A percentile compares a stretch with the other conserved stretches of the same genome.
Conservation (phyloP, 331 rosid genomes). For the Telfairia occidentalis region DNA sequence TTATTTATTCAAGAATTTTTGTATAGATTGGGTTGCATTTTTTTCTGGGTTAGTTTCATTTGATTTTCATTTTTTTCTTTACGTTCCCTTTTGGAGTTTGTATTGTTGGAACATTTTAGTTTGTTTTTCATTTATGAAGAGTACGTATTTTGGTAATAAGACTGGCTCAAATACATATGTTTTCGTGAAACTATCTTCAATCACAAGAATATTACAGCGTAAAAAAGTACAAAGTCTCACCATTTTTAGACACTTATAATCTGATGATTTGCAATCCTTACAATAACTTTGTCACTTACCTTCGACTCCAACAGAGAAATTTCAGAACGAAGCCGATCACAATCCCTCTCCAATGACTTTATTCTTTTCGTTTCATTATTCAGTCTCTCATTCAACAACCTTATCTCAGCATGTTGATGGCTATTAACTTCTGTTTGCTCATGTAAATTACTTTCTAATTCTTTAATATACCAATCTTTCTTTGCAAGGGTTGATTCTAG, state of each 20-base stretch:
- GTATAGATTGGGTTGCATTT: neutral
- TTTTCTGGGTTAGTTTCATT: too few relatives aligned
- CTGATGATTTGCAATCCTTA: conserved; percentile 6
- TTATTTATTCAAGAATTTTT: too few relatives aligned
- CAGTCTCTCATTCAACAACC: conserved; percentile 60
- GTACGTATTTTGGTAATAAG: too few relatives aligned
- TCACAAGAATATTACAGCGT: neutral
- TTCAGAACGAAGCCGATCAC: conserved; percentile 71
- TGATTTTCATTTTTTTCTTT: too few relatives aligned
- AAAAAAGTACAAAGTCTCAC: neutral
- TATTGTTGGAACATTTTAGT: too few relatives aligned
- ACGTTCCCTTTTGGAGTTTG: too few relatives aligned
- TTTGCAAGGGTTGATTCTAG: conserved; percentile 55
- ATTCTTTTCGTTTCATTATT: conserved; percentile 58
- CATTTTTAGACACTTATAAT: neutral
- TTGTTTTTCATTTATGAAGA: too few relatives aligned
- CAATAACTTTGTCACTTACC: conserved; percentile 34
- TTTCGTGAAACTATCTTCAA: neutral
- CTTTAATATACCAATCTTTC: conserved; percentile 56
- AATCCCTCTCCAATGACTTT: conserved; percentile 90
- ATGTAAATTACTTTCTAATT: conserved; percentile 40
- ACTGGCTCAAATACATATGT: neutral
- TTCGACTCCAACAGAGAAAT: conserved; percentile 82
- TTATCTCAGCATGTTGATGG: conserved; percentile 61
- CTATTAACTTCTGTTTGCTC: conserved; percentile 52